Percentiles rank a stretch among this genome's conserved stretches.
Evolutionary conservation across 768 basidiomycete species (phyloP).

Genomic region (Leccinum rimulosum): DNA sequence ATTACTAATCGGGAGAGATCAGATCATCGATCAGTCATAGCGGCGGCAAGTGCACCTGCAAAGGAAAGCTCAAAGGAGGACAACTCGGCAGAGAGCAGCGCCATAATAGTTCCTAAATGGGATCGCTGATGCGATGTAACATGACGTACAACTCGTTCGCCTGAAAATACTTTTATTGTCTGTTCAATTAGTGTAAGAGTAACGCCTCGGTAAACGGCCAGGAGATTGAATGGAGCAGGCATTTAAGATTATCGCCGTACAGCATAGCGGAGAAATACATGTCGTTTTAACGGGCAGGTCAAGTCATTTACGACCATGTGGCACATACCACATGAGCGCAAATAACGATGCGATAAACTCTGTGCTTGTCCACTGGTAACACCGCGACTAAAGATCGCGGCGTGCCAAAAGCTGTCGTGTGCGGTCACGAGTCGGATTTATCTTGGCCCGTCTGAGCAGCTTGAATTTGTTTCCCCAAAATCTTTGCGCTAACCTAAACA

Average conservation of each 20-base stretch:
- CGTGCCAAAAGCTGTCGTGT: constrained; percentile 1
- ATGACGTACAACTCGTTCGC: constrained; percentile 20
- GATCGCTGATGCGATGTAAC: constrained; percentile 15
- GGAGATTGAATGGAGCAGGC: constrained; percentile 30
- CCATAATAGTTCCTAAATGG: constrained; percentile 24
- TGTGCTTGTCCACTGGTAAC: constrained; percentile 8
- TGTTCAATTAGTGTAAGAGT: constrained; percentile 14
- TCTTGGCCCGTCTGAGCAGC: constrained; percentile 32
- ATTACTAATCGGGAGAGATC: constrained; percentile 15
- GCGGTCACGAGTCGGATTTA: constrained; percentile 28
- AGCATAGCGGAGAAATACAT: constrained; percentile 9
- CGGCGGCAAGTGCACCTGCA: constrained; percentile 9
- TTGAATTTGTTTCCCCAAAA: constrained; percentile 59
- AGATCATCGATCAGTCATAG: constrained; percentile 15
- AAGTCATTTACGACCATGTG: constrained; percentile 13
- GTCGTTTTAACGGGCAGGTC: constrained; percentile 7
- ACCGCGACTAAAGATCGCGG: constrained; percentile 4
- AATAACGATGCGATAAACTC: constrained; percentile 16
- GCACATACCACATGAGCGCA: constrained; percentile 5
- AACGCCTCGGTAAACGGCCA: constrained; percentile 21
- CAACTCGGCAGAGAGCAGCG: constrained; percentile 18
- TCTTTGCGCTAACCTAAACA: constrained; percentile 75
- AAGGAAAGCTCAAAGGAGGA: constrained; percentile 26
- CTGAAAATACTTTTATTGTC: constrained; percentile 22
- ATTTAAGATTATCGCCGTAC: constrained; percentile 12